Evolutionary conservation across 2,329 filamentous ascomycete genomes (phyloP), one percentile per base, ranked within the genome.

Genomic region (Aureobasidium leucospermi): DNA sequence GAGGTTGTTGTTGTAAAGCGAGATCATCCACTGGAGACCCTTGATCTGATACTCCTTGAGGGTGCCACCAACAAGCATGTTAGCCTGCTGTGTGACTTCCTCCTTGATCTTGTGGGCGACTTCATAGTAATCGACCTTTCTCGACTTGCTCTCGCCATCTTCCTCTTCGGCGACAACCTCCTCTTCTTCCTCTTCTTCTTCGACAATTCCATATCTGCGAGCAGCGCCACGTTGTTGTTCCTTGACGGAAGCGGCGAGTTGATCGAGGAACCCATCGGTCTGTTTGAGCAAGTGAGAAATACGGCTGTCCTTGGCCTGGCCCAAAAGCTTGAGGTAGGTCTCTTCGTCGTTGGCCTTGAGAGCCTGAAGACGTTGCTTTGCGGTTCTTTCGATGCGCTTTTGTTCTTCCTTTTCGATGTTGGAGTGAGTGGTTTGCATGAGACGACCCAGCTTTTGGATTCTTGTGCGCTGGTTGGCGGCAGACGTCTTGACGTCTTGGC

Each of bases 1-100:
- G 65, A 99, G 84, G 75, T 96, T 99, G 80, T 99, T 99, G 85
- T 99, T 99, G 83, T 97, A 99, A 13, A 99, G 82, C 13, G 94
- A 99, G 62, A 99, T 87, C 94, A 99, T 99, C 94, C 94, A 99
- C 74, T 99, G 93, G 49, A 99, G 79, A 82, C 94, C 94, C 85
- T 96, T 97, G 75, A 99, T 67, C 76, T 99, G 94, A 75, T 99
- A 99, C 73, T 99, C 94, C 75, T 99, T 99, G 65, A 99, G 80
- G 10, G 80, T 89, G 70, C 94, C 94, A 71, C 94, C 94, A 63
- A 97, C 90, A 62, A 99, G 82, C 45, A 96, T 96, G 57, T 76
- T 75, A 6, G 94, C 90, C 70, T 99, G 94, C 62, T 81, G 80
- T 1, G 83, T 88, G 67, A 99, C 87, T 65, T 95, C 90, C 78